A percentile compares a stretch with the other conserved stretches of the same genome.
phyloP scores from a whole-genome alignment of 75 land plant genomes.

The Picea glauca region DNA sequence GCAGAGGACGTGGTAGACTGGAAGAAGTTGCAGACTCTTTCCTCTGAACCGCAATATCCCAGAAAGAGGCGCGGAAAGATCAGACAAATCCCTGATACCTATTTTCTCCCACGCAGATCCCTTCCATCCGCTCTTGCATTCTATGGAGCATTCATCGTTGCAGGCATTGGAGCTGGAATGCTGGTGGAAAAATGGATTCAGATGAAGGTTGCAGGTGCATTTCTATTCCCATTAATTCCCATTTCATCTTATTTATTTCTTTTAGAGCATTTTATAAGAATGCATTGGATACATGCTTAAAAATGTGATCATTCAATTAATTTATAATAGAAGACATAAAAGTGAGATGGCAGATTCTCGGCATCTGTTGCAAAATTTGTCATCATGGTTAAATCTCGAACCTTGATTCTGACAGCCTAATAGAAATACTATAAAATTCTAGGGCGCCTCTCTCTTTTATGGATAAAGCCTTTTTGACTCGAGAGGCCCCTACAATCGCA shows the following conservation, averaged over 20 bases:
- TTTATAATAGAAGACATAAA: too few species aligned
- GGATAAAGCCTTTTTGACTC: too few species aligned
- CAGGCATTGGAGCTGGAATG: conserved; percentile 86
- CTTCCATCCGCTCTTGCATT: conserved; percentile 42
- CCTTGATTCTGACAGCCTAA: too few species aligned
- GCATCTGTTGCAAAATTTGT: too few species aligned
- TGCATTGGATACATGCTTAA: too few species aligned
- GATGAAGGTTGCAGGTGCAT: conserved; percentile 61
- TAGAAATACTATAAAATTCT: too few species aligned
- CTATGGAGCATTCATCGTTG: conserved; percentile 46
- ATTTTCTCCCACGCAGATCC: conserved; percentile 66
- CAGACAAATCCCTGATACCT: conserved; percentile 65
- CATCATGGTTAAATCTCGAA: too few species aligned
- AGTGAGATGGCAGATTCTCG: too few species aligned
- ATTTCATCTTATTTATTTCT: not conserved
- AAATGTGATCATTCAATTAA: too few species aligned
- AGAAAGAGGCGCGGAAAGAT: conserved; percentile 45
- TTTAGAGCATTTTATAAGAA: not conserved
- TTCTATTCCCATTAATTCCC: not conserved
- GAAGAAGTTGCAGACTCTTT: not conserved
- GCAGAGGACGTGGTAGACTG: conserved; percentile 8
- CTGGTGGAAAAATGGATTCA: conserved; percentile 70
- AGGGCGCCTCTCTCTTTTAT: too few species aligned
- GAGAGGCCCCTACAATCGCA: too few species aligned
- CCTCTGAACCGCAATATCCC: conserved; percentile 1